Percentiles rank a stretch among this genome's conserved stretches.
Conservation (phyloP, 1,139 yeast genomes). For the Wickerhamomyces sp. region DNA sequence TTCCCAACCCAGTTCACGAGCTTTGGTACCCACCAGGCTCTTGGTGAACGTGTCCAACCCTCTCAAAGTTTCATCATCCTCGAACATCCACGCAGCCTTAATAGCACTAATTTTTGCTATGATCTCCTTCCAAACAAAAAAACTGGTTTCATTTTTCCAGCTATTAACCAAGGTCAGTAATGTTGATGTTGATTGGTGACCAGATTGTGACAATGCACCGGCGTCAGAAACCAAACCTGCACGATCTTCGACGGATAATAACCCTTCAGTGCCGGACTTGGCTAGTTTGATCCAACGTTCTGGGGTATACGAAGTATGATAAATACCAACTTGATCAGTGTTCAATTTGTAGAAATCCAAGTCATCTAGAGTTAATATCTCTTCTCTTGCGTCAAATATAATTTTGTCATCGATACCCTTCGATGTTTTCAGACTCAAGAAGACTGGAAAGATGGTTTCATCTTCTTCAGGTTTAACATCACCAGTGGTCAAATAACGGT, state of each 20-base stretch:
- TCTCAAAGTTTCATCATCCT: slow-evolving; percentile 48
- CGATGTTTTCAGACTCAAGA: slow-evolving; percentile 69
- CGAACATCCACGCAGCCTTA: slow-evolving; percentile 66
- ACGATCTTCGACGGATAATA: slow-evolving; percentile 76
- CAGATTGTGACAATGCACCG: slow-evolving; percentile 65
- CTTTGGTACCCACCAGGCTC: slow-evolving; percentile 55
- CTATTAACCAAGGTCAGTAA: slow-evolving; percentile 58
- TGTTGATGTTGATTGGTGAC: slow-evolving; percentile 63
- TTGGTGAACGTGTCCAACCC: slow-evolving; percentile 57
- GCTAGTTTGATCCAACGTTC: slow-evolving; percentile 75
- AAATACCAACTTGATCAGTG: slow-evolving; percentile 79
- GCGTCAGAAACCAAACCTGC: slow-evolving; percentile 85
- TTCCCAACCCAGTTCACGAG: slow-evolving; percentile 63
- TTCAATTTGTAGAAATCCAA: slow-evolving; percentile 71
- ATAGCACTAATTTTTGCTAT: slow-evolving; percentile 49
- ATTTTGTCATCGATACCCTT: slow-evolving; percentile 60
- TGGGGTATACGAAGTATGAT: slow-evolving; percentile 72
- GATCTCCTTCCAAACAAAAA: slow-evolving; percentile 78
- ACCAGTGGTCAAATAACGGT: slow-evolving; percentile 75
- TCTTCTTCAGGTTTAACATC: slow-evolving; percentile 74
- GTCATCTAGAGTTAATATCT: slow-evolving; percentile 38
- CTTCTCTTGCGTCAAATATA: slow-evolving; percentile 52
- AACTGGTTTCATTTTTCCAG: slow-evolving; percentile 65
- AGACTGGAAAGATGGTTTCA: slow-evolving; percentile 73
- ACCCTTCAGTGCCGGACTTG: slow-evolving; percentile 58